Percentiles rank a stretch among this genome's conserved stretches.
phyloP scores from a whole-genome alignment of 2,329 filamentous ascomycete genomes.

The Domatiomyces globalis region DNA sequence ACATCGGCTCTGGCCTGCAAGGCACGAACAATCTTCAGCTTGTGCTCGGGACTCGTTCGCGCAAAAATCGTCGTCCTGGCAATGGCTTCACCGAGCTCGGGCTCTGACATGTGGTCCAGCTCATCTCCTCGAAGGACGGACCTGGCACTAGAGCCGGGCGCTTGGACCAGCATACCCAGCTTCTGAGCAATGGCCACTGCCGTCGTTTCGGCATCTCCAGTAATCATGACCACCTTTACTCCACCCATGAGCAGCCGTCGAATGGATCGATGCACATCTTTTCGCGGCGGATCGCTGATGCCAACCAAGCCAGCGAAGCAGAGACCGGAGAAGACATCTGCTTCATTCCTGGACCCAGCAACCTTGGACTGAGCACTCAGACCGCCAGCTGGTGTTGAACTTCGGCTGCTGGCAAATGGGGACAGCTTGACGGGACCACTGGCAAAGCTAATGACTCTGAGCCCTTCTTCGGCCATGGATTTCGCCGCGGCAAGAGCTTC shows the following conservation, averaged over 20 bases:
- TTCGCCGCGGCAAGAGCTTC: constrained; percentile 69
- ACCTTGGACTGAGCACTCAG: constrained; percentile 18
- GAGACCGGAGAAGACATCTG: constrained; percentile 64
- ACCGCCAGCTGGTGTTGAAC: constrained; percentile 29
- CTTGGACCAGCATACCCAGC: constrained; percentile 75
- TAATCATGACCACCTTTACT: constrained; percentile 98
- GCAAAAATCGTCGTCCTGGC: constrained; percentile 87
- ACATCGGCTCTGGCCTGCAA: constrained; percentile 88
- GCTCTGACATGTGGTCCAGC: constrained; percentile 79
- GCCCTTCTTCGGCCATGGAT: constrained; percentile 71
- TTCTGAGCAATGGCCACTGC: constrained; percentile 87
- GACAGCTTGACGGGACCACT: constrained; percentile 54
- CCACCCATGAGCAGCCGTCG: constrained; percentile 81
- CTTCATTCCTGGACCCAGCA: constrained; percentile 28
- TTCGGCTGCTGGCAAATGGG: constrained; percentile 36
- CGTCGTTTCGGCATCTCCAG: constrained; percentile 87
- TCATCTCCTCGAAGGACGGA: constrained; percentile 76
- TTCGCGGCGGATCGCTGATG: constrained; percentile 91
- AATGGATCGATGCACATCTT: constrained; percentile 80
- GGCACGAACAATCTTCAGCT: constrained; percentile 88
- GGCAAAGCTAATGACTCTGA: constrained; percentile 84
- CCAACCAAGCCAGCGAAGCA: constrained; percentile 86
- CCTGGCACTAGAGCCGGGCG: constrained; percentile 34
- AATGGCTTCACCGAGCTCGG: constrained; percentile 72
- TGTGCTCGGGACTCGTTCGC: constrained; percentile 90